Evolutionary conservation across 345 rosid genomes (phyloP).

Genomic region (Durio zibethinus): DNA sequence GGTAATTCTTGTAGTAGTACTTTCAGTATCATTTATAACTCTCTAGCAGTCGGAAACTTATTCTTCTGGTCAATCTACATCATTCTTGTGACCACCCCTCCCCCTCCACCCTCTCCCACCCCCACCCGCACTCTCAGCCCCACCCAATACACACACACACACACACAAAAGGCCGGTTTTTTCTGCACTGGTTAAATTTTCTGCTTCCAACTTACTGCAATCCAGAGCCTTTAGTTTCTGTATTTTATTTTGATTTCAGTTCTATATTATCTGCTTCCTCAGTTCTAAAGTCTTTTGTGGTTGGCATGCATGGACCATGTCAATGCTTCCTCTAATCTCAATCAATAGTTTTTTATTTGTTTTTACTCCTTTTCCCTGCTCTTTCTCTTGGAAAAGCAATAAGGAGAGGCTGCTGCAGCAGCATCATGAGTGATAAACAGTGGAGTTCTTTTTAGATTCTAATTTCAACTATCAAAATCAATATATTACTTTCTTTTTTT

Average conservation of each 20-base stretch:
- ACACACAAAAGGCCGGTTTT: too few species aligned
- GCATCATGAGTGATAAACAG: neutral
- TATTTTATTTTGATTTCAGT: neutral
- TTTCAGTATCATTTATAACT: neutral
- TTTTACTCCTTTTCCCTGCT: neutral
- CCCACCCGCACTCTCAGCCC: neutral
- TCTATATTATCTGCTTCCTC: neutral
- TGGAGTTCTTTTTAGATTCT: neutral
- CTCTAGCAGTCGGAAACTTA: neutral
- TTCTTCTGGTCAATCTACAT: neutral
- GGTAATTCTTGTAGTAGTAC: conserved; percentile 27
- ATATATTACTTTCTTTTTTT: neutral
- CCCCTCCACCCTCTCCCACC: too few species aligned
- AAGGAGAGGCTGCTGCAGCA: neutral
- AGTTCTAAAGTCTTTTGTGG: neutral
- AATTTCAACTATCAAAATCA: conserved; percentile 1
- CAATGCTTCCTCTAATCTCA: neutral
- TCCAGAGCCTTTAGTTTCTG: neutral
- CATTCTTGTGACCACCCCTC: too few species aligned
- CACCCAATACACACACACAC: neutral
- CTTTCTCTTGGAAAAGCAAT: neutral
- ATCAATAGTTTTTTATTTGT: neutral
- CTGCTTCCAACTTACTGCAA: neutral
- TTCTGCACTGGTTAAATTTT: neutral
- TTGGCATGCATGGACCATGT: neutral